Evolutionary conservation across 2,329 filamentous ascomycete species (phyloP).

Genomic region (Epichloe aotearoae): DNA sequence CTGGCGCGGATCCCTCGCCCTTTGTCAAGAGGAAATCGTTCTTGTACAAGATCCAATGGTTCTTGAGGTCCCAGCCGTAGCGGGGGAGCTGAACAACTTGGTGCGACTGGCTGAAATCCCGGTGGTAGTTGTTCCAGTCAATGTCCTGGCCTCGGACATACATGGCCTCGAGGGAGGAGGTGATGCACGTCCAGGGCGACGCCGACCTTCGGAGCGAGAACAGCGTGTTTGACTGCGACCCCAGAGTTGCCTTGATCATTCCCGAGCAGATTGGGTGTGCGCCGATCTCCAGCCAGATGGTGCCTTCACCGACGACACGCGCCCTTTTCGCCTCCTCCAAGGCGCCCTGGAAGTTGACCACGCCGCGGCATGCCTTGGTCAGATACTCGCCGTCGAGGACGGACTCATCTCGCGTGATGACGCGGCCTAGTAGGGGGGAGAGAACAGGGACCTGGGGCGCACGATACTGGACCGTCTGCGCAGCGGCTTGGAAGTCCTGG

Average conservation of each 20-base stretch:
- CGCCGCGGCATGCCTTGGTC: slow-evolving; percentile 37
- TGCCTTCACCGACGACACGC: slow-evolving; percentile 38
- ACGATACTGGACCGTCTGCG: not conserved
- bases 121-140: slow-evolving; percentile 46
- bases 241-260: slow-evolving; percentile 47
- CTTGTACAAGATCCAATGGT: slow-evolving; percentile 44
- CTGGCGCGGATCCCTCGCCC: slow-evolving; percentile 15
- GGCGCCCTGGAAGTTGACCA: slow-evolving; percentile 51
- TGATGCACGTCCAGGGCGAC: slow-evolving; percentile 41
- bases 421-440: slow-evolving; percentile 32
- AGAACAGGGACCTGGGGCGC: slow-evolving; percentile 7
- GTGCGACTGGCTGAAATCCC: slow-evolving; percentile 22
- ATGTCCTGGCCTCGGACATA: slow-evolving; percentile 20
- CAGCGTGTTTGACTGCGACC: slow-evolving; percentile 32
- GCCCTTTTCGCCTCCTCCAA: slow-evolving; percentile 34
- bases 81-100: slow-evolving; percentile 47
- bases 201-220: slow-evolving; percentile 43
- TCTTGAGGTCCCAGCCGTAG: slow-evolving; percentile 59
- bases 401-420: slow-evolving; percentile 10
- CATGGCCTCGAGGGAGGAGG: not conserved
- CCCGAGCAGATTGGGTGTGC: slow-evolving; percentile 49
- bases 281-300: slow-evolving; percentile 54
- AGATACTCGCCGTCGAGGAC: slow-evolving; percentile 31
- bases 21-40: slow-evolving; percentile 53
- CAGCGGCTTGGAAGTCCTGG: slow-evolving; percentile 27